Conservation (phyloP, 257 asterid genomes). For the Salvia rosmarinus region DNA sequence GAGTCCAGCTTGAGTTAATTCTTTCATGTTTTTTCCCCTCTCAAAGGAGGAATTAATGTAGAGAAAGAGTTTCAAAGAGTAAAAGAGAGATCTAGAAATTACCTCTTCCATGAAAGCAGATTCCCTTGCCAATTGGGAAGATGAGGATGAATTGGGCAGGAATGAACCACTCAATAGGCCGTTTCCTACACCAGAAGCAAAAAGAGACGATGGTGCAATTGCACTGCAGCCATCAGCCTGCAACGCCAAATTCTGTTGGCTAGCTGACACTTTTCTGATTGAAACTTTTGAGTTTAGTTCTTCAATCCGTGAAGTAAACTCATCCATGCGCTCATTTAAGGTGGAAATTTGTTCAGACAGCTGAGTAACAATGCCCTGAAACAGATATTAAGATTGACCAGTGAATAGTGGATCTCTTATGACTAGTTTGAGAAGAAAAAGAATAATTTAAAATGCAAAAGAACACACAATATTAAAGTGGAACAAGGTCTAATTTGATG, state of each 20-base stretch:
- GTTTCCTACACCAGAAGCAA: conserved; percentile 64
- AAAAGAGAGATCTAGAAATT: conserved; percentile 24
- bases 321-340: conserved; percentile 93
- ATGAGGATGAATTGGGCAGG: conserved; percentile 71
- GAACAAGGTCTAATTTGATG: background rate
- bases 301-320: conserved; percentile 87
- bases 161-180: conserved; percentile 64
- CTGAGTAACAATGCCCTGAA: conserved; percentile 84
- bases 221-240: conserved; percentile 78
- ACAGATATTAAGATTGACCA: conserved; percentile 29
- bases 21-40: conserved; percentile 2
- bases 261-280: conserved; percentile 54
- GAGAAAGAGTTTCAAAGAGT: background rate
- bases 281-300: conserved; percentile 77
- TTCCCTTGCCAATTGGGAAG: conserved; percentile 81
- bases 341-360: conserved; percentile 91
- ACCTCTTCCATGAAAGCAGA: conserved; percentile 92
- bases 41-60: background rate
- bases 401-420: conserved; percentile 23
- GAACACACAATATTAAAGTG: conserved; percentile 10
- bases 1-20: background rate
- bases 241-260: conserved; percentile 78
- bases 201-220: conserved; percentile 56
- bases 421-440: conserved; percentile 26
- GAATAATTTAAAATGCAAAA: too few species aligned